Conservation (phyloP, 73 alveolate species). For the Strombidium stylifer region DNA sequence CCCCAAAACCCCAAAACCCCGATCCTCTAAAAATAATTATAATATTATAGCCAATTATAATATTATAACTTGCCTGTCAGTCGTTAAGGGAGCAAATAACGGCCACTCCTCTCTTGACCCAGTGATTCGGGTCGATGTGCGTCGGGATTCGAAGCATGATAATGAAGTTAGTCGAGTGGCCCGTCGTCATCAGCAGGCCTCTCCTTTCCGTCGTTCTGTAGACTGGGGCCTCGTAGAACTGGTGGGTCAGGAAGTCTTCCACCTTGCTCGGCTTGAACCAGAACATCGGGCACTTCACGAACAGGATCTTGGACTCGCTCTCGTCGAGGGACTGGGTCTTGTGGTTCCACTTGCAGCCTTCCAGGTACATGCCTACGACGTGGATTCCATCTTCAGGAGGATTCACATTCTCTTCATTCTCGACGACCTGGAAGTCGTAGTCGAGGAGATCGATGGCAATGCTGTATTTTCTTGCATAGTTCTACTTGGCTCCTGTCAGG, state of each 20-base stretch:
- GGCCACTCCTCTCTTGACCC: constrained; percentile 98
- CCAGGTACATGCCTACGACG: constrained; percentile 94
- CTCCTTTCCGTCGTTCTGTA: constrained; percentile 78
- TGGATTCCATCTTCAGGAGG: constrained; percentile 98
- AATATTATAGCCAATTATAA: too few relatives aligned
- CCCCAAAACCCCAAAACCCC: too few relatives aligned
- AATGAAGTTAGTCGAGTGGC: constrained; percentile 97
- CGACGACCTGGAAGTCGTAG: constrained; percentile 90
- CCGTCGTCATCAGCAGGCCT: constrained; percentile 95
- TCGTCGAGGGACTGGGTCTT: constrained; percentile 86
- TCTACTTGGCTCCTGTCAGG: constrained; percentile 99
- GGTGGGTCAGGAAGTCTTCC: constrained; percentile 78
- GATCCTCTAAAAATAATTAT: too few relatives aligned
- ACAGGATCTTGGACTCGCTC: constrained; percentile 96
- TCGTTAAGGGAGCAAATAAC: constrained; percentile 92
- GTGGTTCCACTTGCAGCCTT: constrained; percentile 98
- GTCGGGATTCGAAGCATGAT: constrained; percentile 79
- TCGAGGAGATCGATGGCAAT: constrained; percentile 98
- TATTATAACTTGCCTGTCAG: constrained; percentile 59
- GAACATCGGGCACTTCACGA: constrained; percentile 97
- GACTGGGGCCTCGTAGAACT: constrained; percentile 70
- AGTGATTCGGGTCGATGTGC: constrained; percentile 84
- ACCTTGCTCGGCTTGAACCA: constrained; percentile 94
- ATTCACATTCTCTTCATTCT: constrained; percentile 68
- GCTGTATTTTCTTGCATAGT: constrained; percentile 97